Evolutionary conservation across 1,284 basidiomycete species (phyloP).

Genomic region (Phaffia rhodozyma): DNA sequence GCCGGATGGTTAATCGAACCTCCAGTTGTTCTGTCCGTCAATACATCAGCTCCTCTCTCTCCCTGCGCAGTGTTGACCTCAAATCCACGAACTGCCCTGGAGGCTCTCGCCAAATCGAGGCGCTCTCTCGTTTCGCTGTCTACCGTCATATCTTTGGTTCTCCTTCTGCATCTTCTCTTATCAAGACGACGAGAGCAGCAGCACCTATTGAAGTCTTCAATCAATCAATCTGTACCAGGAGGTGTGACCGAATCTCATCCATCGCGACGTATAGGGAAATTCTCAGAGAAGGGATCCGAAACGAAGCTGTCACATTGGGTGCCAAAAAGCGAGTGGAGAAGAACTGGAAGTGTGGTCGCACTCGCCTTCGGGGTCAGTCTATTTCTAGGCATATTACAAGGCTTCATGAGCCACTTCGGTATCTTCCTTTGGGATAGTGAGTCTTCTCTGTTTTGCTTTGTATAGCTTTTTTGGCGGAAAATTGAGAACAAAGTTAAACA

Average conservation of each 20-base stretch:
- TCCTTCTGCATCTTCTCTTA: slow-evolving; percentile 58
- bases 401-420: slow-evolving; percentile 29
- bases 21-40: slow-evolving; percentile 34
- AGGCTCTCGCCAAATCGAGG: slow-evolving; percentile 57
- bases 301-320: slow-evolving; percentile 28
- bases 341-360: slow-evolving; percentile 31
- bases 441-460: slow-evolving; percentile 6
- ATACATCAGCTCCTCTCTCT: neutral
- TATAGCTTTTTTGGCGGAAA: neutral
- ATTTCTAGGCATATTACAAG: slow-evolving; percentile 31
- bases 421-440: slow-evolving; percentile 31
- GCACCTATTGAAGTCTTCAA: slow-evolving; percentile 15
- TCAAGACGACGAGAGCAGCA: slow-evolving; percentile 45
- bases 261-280: neutral
- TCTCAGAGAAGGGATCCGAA: slow-evolving; percentile 8
- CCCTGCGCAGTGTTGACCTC: slow-evolving; percentile 30
- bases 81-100: slow-evolving; percentile 40
- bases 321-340: slow-evolving; percentile 31
- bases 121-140: slow-evolving; percentile 63
- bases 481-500: neutral
- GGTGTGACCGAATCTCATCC: neutral
- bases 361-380: slow-evolving; percentile 34
- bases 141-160: slow-evolving; percentile 62
- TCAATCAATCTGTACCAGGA: neutral
- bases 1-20: slow-evolving; percentile 62